Percentiles rank a stretch among this genome's conserved stretches.
Conservation (phyloP, 306 rosid species). For the Cucurbita ficifolia region DNA sequence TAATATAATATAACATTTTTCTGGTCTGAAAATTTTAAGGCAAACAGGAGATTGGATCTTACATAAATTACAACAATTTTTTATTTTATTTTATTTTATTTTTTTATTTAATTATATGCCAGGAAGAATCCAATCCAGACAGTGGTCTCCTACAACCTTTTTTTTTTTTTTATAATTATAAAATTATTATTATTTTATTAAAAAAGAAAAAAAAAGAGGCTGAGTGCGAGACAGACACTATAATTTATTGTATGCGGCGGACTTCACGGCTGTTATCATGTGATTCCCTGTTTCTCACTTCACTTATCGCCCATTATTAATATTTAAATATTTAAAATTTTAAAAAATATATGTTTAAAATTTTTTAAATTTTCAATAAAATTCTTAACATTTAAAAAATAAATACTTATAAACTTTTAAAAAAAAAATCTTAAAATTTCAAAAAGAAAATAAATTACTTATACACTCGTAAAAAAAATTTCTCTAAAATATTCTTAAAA, state of each 20-base stretch:
- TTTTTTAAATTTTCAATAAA: no score
- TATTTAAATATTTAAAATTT: no score
- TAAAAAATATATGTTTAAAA: no score
- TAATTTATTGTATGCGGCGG: neutral
- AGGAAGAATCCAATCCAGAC: neutral
- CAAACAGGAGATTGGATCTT: neutral
- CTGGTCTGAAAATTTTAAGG: neutral
- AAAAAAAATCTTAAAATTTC: no score
- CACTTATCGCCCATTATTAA: neutral
- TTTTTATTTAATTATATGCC: neutral
- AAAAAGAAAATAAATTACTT: no score
- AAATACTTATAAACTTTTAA: no score
- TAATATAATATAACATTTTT: neutral
- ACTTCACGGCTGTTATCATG: neutral
- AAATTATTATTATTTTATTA: neutral
- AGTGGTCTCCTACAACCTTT: neutral
- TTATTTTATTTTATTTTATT: neutral
- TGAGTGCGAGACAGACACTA: neutral
- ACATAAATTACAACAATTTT: neutral
- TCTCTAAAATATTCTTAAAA: no score
- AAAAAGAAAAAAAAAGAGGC: neutral
- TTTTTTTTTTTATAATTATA: neutral
- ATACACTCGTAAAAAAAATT: no score
- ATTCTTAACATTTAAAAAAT: no score
- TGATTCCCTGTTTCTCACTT: neutral